Evolutionary conservation across 2,329 filamentous ascomycete species (phyloP), one percentile per base, ranked within the genome.

Genomic region (Didymella exigua): DNA sequence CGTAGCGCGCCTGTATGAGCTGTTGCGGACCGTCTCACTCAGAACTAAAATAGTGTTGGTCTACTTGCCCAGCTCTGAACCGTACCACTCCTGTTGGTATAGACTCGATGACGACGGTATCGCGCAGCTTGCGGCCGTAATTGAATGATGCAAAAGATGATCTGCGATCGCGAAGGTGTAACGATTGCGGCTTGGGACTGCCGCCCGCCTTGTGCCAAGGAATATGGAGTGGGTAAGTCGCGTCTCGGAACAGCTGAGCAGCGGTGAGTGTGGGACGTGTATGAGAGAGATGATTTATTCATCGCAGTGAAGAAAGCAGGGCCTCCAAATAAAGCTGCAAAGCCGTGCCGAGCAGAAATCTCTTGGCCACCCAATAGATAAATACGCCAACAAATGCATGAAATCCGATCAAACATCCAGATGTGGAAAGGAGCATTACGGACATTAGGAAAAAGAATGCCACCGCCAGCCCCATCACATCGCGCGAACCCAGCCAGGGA

Each of bases 41-140:
- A 77, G 73, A 5, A 77, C 71, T 7, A 68, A 66, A 3, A 82
- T 82, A 0, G 87, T 77, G 1, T 72, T 69, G 56, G 81, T 79
- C 58, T 83, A 79, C 56, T 81, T 75, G 10, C 74, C 66, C 51
- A 83, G 75, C 59, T 84, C 82, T 27, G 75, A 71, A 1, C 80
- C 72, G 18, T 76, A 72, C 14, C 69, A 73, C 18, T 72, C 75
- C 71, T 84, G 72, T 89, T 86, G 46, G 88, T 82, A 67, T 81
- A 89, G 2, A 86, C 65, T 83, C 82, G 47, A 88, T 77, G 0
- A 82, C 81, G 52, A 80, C 75, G 2, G 62, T 59, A 14, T 70
- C 68, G 4, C 75, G 72, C 19, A 85, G 66, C n/a, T 71, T 70
- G 31, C 74, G 72, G 10, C 81, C 73, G 49, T 79, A 77, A 4